phyloP scores from a whole-genome alignment of 2,329 filamentous ascomycete genomes.

The Lasiodiplodia sp. region DNA sequence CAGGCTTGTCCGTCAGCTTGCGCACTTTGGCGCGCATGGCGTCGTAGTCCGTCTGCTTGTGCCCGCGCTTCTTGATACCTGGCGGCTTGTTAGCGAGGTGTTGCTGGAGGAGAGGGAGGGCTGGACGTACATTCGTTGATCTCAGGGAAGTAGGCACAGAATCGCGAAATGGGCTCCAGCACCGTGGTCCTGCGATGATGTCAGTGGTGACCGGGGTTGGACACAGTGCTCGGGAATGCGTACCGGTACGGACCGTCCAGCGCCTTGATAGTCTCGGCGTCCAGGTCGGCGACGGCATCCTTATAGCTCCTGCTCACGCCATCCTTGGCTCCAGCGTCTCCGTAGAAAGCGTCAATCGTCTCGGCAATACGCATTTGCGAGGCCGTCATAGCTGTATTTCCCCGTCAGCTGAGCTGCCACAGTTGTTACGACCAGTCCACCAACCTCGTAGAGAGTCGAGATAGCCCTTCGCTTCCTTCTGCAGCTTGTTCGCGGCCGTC shows the following conservation, averaged over 20 bases:
- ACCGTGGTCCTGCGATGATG: slow-evolving; percentile 74
- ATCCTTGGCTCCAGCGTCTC: slow-evolving; percentile 91
- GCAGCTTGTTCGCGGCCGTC: slow-evolving; percentile 85
- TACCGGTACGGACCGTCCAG: slow-evolving; percentile 93
- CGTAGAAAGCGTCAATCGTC: slow-evolving; percentile 99
- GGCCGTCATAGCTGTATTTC: slow-evolving; percentile 84
- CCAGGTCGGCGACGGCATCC: slow-evolving; percentile 95
- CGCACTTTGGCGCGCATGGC: slow-evolving; percentile 95
- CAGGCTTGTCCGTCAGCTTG: slow-evolving; percentile 95
- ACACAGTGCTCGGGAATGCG: slow-evolving; percentile 28
- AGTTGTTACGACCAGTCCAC: slow-evolving; percentile 32
- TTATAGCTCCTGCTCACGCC: slow-evolving; percentile 97
- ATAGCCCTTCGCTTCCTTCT: slow-evolving; percentile 98
- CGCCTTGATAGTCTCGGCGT: slow-evolving; percentile 98
- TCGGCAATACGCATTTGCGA: slow-evolving; percentile 99
- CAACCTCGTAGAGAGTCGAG: slow-evolving; percentile 89
- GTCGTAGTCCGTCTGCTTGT: slow-evolving; percentile 99
- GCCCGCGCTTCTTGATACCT: slow-evolving; percentile 96
- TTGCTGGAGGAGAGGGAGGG: background rate
- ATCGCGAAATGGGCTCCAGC: slow-evolving; percentile 91
- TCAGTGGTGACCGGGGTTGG: slow-evolving; percentile 23
- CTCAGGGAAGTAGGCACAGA: slow-evolving; percentile 98
- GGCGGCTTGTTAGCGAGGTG: background rate
- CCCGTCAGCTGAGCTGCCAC: slow-evolving; percentile 16
- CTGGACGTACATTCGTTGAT: slow-evolving; percentile 86